Conservation (phyloP, 495 filamentous ascomycete species). For the Bacidia gigantensis region DNA sequence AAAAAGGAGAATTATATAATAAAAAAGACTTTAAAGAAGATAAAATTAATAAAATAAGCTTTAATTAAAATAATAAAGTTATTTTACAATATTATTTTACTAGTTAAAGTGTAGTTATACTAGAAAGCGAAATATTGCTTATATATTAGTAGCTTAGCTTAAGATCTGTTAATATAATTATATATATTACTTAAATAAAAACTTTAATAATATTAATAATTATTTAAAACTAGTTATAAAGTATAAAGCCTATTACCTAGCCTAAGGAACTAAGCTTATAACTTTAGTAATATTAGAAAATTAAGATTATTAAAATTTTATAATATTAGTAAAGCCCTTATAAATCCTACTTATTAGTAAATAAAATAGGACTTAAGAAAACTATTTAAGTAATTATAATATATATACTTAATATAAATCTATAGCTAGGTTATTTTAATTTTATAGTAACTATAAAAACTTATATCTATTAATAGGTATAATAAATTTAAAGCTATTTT, state of each 20-base stretch:
- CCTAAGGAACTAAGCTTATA: neutral
- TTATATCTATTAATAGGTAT: neutral
- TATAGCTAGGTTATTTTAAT: neutral
- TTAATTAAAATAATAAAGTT: neutral
- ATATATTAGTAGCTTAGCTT: neutral
- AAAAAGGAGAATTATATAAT: neutral
- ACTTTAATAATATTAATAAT: neutral
- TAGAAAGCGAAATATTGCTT: neutral
- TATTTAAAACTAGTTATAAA: neutral
- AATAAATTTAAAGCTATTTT: neutral
- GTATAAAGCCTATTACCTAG: neutral
- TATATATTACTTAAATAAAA: neutral
- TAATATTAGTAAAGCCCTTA: neutral
- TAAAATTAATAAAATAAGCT: neutral
- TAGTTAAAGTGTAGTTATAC: neutral
- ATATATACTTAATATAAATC: neutral
- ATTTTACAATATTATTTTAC: neutral
- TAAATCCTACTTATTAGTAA: neutral
- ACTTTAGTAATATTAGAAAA: neutral
- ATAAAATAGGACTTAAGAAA: conserved; percentile 1
- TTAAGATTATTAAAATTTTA: neutral
- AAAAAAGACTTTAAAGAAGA: neutral
- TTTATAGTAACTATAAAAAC: too few species aligned
- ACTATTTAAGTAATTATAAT: neutral
- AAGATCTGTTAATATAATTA: neutral